Conservation (phyloP, 2,329 filamentous ascomycete genomes). For the Ophiostoma himal-ulmi region DNA sequence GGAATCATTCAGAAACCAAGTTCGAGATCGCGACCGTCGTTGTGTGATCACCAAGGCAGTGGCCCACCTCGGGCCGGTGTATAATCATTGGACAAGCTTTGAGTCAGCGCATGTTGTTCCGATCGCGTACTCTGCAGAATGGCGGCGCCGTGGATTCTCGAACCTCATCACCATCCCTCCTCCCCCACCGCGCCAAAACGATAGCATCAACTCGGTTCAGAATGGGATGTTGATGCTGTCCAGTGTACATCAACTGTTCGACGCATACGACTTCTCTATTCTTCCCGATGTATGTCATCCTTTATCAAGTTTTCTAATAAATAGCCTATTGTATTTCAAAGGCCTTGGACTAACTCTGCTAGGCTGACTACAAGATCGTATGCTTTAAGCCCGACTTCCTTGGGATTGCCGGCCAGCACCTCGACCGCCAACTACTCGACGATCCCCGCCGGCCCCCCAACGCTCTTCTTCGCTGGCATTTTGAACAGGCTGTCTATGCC, state of each 20-base stretch:
- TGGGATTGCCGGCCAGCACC: not conserved
- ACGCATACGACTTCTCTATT: constrained; percentile 3
- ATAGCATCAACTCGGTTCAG: constrained; percentile 15
- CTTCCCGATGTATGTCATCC: not conserved
- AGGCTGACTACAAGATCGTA: constrained; percentile 9
- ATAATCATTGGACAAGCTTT: not conserved
- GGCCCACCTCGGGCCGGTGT: not conserved
- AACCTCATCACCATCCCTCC: constrained; percentile 10
- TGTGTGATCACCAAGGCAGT: not conserved
- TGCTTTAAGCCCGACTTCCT: not conserved
- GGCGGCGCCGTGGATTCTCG: constrained; percentile 5
- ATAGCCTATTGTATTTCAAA: too few species aligned
- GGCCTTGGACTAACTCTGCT: not conserved
- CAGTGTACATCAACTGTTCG: not conserved
- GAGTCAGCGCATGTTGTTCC: constrained; percentile 15
- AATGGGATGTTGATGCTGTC: constrained; percentile 9
- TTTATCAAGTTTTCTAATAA: not conserved
- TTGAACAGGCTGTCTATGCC: constrained; percentile 12
- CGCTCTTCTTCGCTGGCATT: constrained; percentile 10
- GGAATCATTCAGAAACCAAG: too few species aligned
- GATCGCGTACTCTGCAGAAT: constrained; percentile 1
- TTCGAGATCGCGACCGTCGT: too few species aligned
- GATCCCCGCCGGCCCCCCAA: constrained; percentile 8
- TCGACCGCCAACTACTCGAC: constrained; percentile 12
- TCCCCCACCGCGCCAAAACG: not conserved